Conservation (phyloP, 306 rosid species). For the Pueraria montana region DNA sequence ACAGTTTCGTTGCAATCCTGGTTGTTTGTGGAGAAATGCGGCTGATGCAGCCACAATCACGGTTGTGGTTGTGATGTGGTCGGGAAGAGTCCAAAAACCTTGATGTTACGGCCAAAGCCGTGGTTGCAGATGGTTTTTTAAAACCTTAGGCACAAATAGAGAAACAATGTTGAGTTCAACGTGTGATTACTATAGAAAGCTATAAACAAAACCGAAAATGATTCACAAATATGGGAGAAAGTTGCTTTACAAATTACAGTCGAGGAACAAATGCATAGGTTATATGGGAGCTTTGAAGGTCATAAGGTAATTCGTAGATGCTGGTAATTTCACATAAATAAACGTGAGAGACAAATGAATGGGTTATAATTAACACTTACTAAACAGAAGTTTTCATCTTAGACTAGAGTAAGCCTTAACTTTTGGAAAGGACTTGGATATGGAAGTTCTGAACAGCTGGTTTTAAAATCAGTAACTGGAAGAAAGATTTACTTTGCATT, state of each 20-base stretch:
- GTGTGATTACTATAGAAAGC: too few species aligned
- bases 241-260: not conserved
- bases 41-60: too few species aligned
- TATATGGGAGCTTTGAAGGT: conserved; percentile 19
- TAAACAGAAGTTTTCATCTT: not conserved
- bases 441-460: conserved; percentile 1
- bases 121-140: too few species aligned
- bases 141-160: too few species aligned
- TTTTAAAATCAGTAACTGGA: conserved; percentile 25
- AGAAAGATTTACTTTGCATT: not conserved
- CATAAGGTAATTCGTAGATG: conserved; percentile 1
- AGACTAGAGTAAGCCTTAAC: conserved; percentile 14
- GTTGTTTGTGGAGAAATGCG: too few species aligned
- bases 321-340: not conserved
- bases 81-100: too few species aligned
- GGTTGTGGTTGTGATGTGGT: not conserved
- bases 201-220: not conserved
- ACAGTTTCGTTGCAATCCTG: not conserved
- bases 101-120: too few species aligned
- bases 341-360: conserved; percentile 5
- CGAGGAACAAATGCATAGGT: not conserved
- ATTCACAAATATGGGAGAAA: not conserved
- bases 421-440: not conserved
- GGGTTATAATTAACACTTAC: not conserved
- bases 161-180: too few species aligned